phyloP scores from a whole-genome alignment of 306 rosid species.

The Geum urbanum region DNA sequence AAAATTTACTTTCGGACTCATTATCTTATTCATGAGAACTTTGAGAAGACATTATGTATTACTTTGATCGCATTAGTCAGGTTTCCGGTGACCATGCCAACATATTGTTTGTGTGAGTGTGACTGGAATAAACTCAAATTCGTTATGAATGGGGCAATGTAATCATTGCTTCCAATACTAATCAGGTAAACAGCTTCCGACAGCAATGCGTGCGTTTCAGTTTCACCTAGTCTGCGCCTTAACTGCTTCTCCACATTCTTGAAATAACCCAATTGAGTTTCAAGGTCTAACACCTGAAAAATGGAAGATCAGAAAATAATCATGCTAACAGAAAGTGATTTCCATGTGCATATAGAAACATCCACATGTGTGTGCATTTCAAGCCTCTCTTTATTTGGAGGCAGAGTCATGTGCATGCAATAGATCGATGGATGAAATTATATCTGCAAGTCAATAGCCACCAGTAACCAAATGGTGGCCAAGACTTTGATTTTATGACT shows the following conservation, averaged over 20 bases:
- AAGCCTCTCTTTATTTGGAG: background rate
- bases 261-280: conserved; percentile 28
- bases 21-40: background rate
- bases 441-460: background rate
- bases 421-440: background rate
- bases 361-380: background rate
- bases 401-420: background rate
- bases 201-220: conserved; percentile 25
- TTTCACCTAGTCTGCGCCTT: conserved; percentile 24
- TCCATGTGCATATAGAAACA: background rate
- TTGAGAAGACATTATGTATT: background rate
- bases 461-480: background rate
- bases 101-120: conserved; percentile 18
- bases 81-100: conserved; percentile 32
- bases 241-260: conserved; percentile 26
- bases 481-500: background rate
- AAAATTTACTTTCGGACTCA: background rate
- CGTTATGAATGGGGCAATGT: conserved; percentile 8
- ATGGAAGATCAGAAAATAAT: background rate
- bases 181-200: conserved; percentile 36
- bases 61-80: conserved; percentile 30
- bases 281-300: conserved; percentile 31
- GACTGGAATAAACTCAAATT: conserved; percentile 23
- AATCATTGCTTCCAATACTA: conserved; percentile 40
- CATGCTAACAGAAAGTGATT: background rate